Evolutionary conservation across 2,329 filamentous ascomycete species (phyloP).

Genomic region (Hawksworthiomyces lignivorus): DNA sequence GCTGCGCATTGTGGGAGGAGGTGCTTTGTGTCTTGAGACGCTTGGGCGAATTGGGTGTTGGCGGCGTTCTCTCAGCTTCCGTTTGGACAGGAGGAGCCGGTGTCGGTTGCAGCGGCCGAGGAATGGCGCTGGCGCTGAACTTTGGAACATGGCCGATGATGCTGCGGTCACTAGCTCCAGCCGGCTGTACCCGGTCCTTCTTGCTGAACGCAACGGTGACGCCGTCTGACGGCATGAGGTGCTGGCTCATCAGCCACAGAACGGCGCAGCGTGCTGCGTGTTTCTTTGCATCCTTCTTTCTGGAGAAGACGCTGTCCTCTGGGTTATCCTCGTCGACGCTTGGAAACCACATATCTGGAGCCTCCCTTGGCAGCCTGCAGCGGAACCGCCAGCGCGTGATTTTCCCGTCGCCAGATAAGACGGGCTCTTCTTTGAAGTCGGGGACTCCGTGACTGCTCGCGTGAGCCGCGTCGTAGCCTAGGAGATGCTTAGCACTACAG

Average conservation of each 20-base stretch:
- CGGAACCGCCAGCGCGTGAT: constrained; percentile 19
- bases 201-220: constrained; percentile 13
- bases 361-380: constrained; percentile 19
- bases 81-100: no score
- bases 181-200: not conserved
- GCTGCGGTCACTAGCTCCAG: no score
- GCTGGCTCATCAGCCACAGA: constrained; percentile 29
- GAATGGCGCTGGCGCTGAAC: no score
- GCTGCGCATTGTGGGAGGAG: no score
- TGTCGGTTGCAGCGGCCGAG: no score
- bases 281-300: constrained; percentile 47
- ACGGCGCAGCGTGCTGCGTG: constrained; percentile 44
- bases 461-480: constrained; percentile 24
- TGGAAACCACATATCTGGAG: constrained; percentile 18
- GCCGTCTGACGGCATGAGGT: constrained; percentile 21
- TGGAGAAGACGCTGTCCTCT: constrained; percentile 26
- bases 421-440: constrained; percentile 17
- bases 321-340: constrained; percentile 19
- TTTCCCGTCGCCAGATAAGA: not conserved
- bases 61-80: no score
- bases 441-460: constrained; percentile 10
- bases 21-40: no score
- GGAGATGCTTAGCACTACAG: constrained; percentile 6
- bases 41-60: not conserved
- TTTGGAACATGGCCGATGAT: no score